Evolutionary conservation across 441 rosid genomes (phyloP).

Genomic region (Oxalis stricta): DNA sequence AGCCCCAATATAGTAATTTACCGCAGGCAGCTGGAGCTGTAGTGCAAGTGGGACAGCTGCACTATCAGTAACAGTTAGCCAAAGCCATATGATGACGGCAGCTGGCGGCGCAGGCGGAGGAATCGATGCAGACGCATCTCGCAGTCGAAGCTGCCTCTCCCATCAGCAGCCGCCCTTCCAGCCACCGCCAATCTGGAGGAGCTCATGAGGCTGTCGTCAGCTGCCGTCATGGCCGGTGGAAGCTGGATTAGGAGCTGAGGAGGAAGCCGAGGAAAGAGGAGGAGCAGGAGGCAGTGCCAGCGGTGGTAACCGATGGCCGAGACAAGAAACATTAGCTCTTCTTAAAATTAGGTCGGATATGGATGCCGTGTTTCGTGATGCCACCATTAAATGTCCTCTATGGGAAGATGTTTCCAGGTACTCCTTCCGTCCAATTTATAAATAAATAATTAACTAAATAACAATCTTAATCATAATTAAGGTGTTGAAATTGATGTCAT

Average conservation of each 20-base stretch:
- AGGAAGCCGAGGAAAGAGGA: constrained; percentile 17
- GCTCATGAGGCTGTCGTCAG: constrained; percentile 30
- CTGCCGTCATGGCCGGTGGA: neutral
- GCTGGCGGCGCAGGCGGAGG: neutral
- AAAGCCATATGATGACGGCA: no score
- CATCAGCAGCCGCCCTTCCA: constrained; percentile 71
- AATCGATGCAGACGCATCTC: constrained; percentile 21
- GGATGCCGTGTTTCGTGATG: constrained; percentile 65
- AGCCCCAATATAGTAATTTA: constrained; percentile 12
- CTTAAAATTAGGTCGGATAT: constrained; percentile 73
- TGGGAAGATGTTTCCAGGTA: constrained; percentile 88
- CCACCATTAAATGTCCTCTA: constrained; percentile 69
- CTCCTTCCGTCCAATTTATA: neutral
- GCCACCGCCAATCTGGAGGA: constrained; percentile 40
- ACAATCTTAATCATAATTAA: no score
- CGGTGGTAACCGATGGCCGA: constrained; percentile 68
- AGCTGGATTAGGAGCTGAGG: constrained; percentile 13
- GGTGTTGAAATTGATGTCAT: no score
- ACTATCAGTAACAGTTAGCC: neutral
- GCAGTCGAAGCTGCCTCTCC: constrained; percentile 72
- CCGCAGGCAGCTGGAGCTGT: neutral
- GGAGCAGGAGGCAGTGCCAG: constrained; percentile 24
- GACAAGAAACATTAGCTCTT: constrained; percentile 73
- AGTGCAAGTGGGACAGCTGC: constrained; percentile 6
- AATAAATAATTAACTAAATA: no score